Evolutionary conservation across 2,329 filamentous ascomycete species (phyloP).

Genomic region (Laburnicola sp.): DNA sequence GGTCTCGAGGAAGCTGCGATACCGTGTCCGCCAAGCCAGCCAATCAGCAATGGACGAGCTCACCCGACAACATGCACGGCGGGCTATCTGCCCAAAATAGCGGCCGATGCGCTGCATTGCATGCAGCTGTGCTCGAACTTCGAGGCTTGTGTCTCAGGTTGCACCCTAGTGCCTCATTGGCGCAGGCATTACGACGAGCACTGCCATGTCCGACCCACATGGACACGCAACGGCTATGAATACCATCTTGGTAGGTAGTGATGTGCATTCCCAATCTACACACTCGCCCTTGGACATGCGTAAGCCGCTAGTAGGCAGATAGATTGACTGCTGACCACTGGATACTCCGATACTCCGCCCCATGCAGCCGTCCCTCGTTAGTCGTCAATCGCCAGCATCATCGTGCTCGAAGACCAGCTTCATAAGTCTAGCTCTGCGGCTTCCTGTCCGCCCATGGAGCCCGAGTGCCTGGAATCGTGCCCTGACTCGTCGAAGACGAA

Average conservation of each 20-base stretch:
- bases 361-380: conserved; percentile 11
- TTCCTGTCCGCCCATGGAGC: conserved; percentile 31
- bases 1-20: conserved; percentile 20
- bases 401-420: conserved; percentile 9
- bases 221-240: conserved; percentile 14
- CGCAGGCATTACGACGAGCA: conserved; percentile 12
- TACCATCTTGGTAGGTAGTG: conserved; percentile 9
- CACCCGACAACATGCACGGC: conserved; percentile 22
- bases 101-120: conserved; percentile 12
- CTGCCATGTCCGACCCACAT: conserved; percentile 8
- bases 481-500: conserved; percentile 4
- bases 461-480: conserved; percentile 19
- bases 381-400: conserved; percentile 8
- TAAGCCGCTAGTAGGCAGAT: conserved; percentile 1
- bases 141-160: conserved; percentile 24
- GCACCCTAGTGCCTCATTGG: conserved; percentile 5
- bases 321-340: conserved; percentile 8
- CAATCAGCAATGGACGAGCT: conserved; percentile 17
- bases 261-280: conserved; percentile 6
- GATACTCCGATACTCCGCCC: conserved; percentile 15
- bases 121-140: conserved; percentile 14
- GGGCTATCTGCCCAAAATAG: conserved; percentile 25
- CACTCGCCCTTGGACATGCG: neutral
- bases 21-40: conserved; percentile 15
- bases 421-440: conserved; percentile 2